phyloP scores from a whole-genome alignment of 164 flowering plant genomes.

The Vitis rotundifolia region DNA sequence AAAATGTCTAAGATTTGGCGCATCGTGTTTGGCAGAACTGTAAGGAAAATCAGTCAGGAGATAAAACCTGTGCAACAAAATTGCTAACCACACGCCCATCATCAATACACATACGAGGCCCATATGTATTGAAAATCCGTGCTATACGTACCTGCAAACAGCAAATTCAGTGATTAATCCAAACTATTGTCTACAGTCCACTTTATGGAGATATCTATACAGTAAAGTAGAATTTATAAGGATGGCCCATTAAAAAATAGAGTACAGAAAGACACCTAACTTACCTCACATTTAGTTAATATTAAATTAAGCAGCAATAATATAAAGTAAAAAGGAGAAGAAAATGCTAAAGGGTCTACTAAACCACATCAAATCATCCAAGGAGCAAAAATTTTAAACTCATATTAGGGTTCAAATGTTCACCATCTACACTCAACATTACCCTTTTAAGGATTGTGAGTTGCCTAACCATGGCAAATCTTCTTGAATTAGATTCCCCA shows the following conservation, averaged over 20 bases:
- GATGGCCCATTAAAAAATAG: background rate
- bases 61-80: conserved; percentile 88
- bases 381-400: background rate
- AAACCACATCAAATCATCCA: background rate
- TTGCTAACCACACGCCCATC: conserved; percentile 98
- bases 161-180: conserved; percentile 2
- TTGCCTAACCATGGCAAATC: no score
- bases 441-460: background rate
- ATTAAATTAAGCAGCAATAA: background rate
- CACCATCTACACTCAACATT: background rate
- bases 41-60: conserved; percentile 2
- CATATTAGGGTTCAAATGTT: background rate
- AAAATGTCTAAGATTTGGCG: background rate
- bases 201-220: background rate
- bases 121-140: conserved; percentile 91
- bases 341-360: background rate
- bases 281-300: background rate
- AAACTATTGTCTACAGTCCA: no score
- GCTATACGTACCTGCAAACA: conserved; percentile 86
- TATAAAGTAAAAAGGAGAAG: background rate
- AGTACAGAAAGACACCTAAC: background rate
- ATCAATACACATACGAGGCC: conserved; percentile 94
- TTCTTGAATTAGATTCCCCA: no score
- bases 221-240: no score
- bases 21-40: background rate